A percentile compares a stretch with the other conserved stretches of the same genome.
phyloP scores from a whole-genome alignment of 495 filamentous ascomycete genomes.

The Penicillium turbatum region DNA sequence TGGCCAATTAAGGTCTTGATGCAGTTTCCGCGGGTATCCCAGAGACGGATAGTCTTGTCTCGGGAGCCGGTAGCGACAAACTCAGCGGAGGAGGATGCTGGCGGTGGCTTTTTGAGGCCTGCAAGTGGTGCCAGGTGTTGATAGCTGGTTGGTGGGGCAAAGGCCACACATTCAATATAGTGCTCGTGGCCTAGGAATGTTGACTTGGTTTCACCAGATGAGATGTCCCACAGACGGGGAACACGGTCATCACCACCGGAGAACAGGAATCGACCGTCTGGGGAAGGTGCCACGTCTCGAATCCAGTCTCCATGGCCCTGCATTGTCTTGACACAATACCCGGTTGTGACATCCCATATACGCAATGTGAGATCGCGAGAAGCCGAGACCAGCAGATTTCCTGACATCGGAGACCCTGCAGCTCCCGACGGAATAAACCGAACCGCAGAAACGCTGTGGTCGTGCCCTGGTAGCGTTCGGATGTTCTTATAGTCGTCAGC shows the following conservation, averaged over 20 bases:
- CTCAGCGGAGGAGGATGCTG: slow-evolving; percentile 69
- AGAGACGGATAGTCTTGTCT: slow-evolving; percentile 89
- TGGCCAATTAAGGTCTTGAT: slow-evolving; percentile 88
- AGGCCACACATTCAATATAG: slow-evolving; percentile 79
- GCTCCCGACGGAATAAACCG: slow-evolving; percentile 86
- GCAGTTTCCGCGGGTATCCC: slow-evolving; percentile 80
- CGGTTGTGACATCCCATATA: slow-evolving; percentile 91
- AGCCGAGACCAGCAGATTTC: slow-evolving; percentile 77
- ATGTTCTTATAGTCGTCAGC: slow-evolving; percentile 94
- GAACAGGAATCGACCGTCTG: slow-evolving; percentile 81
- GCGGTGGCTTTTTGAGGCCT: slow-evolving; percentile 72
- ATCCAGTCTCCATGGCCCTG: slow-evolving; percentile 89
- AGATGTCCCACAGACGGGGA: slow-evolving; percentile 79
- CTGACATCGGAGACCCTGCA: slow-evolving; percentile 39
- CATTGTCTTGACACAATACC: slow-evolving; percentile 59
- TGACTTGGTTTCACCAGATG: slow-evolving; percentile 62
- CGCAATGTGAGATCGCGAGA: slow-evolving; percentile 78
- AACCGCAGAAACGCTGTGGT: slow-evolving; percentile 86
- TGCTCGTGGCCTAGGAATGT: slow-evolving; percentile 89
- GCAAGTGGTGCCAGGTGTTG: slow-evolving; percentile 71
- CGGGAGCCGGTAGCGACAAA: slow-evolving; percentile 87
- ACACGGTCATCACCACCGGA: slow-evolving; percentile 82
- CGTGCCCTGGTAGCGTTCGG: slow-evolving; percentile 86
- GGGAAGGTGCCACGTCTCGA: slow-evolving; percentile 77
- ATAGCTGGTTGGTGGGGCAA: slow-evolving; percentile 80